Evolutionary conservation across 441 rosid genomes (phyloP).

Genomic region (Gossypium gossypioides): DNA sequence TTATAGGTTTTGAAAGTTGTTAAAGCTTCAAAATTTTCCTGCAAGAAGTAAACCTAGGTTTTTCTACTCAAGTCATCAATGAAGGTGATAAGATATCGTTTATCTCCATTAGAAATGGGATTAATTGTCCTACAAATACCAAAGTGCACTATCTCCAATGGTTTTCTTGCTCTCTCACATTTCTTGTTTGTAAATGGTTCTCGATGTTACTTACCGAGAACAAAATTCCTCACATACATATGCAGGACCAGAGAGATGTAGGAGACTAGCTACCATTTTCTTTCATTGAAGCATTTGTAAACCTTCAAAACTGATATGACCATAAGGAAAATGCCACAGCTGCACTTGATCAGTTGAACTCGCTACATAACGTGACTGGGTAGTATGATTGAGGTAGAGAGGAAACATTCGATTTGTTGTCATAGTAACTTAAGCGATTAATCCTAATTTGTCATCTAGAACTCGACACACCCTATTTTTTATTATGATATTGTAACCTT

Average conservation of each 20-base stretch:
- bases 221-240: neutral
- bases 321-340: neutral
- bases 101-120: neutral
- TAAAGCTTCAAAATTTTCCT: neutral
- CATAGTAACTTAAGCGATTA: neutral
- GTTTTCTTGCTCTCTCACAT: neutral
- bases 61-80: neutral
- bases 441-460: neutral
- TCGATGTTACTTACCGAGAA: neutral
- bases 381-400: neutral
- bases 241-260: neutral
- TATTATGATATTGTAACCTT: no score
- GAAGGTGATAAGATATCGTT: neutral
- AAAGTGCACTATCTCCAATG: neutral
- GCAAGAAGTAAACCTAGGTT: neutral
- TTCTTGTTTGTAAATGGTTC: neutral
- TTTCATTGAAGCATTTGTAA: no score
- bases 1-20: neutral
- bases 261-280: neutral
- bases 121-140: neutral
- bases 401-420: no score
- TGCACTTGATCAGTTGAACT: no score
- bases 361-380: neutral
- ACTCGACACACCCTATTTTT: neutral
- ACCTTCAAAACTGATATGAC: neutral